These are phyloP conservation scores for Microcyclosporella mali DNA, from an alignment of 2,329 filamentous ascomycete genomes.

Conservation along the genomic window DNA sequence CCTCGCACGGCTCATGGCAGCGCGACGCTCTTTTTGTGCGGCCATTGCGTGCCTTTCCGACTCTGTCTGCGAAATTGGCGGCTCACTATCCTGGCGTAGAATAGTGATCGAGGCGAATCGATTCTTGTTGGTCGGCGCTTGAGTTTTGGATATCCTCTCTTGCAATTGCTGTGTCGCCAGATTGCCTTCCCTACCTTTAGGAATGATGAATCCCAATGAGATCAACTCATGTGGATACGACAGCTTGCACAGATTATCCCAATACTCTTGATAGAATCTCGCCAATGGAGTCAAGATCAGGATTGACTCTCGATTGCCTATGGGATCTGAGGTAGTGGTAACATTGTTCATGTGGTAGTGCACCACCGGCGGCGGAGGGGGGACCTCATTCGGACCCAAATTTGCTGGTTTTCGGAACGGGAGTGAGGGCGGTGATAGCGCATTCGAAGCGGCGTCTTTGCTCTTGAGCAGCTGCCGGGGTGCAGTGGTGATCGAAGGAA, in stretches of 20 bases:
- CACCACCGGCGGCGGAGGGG: slow-evolving; percentile 72
- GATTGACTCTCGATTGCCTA: slow-evolving; percentile 74
- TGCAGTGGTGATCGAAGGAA: slow-evolving; percentile 46
- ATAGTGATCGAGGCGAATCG: slow-evolving; percentile 93
- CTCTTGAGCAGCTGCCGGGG: slow-evolving; percentile 46
- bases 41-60: slow-evolving; percentile 83
- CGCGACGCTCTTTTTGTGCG: slow-evolving; percentile 79
- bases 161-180: slow-evolving; percentile 76
- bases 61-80: slow-evolving; percentile 75
- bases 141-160: slow-evolving; percentile 75
- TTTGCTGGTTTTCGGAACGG: slow-evolving; percentile 61
- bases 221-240: slow-evolving; percentile 91
- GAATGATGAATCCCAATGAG: slow-evolving; percentile 90
- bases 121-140: slow-evolving; percentile 71
- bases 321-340: slow-evolving; percentile 69
- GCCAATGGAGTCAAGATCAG: slow-evolving; percentile 90
- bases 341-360: slow-evolving; percentile 95
- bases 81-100: slow-evolving; percentile 88
- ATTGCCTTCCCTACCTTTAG: slow-evolving; percentile 89
- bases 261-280: slow-evolving; percentile 89
- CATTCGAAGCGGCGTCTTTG: slow-evolving; percentile 57
- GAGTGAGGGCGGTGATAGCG: slow-evolving; percentile 66
- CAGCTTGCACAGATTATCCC: slow-evolving; percentile 82
- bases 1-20: slow-evolving; percentile 86
- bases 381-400: slow-evolving; percentile 49